These are phyloP conservation scores for Metroxylon sagu DNA, from an alignment of 176 grass and related monocot species.

Conservation along the genomic window DNA sequence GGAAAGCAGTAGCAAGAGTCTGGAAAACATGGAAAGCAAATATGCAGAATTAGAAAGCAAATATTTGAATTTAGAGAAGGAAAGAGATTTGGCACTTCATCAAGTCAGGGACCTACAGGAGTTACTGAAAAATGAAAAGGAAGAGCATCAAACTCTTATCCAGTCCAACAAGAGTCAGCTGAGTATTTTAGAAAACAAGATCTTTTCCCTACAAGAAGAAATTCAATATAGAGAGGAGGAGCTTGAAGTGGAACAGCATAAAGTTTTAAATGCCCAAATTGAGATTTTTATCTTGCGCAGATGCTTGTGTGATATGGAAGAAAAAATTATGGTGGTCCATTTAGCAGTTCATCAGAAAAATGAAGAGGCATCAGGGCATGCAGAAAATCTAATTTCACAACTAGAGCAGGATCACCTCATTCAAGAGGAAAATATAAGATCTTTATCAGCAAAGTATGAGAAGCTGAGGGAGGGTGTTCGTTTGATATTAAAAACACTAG, in stretches of 20 bases:
- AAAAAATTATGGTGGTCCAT: conserved; percentile 40
- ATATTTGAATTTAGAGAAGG: conserved; percentile 53
- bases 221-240: conserved; percentile 32
- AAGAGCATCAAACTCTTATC: conserved; percentile 31
- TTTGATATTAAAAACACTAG: conserved; percentile 55
- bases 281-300: conserved; percentile 64
- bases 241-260: conserved; percentile 55
- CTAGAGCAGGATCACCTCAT: conserved; percentile 16
- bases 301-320: conserved; percentile 59
- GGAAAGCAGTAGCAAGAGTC: conserved; percentile 52
- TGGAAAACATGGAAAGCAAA: conserved; percentile 54
- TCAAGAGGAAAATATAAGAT: conserved; percentile 30
- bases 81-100: conserved; percentile 33
- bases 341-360: conserved; percentile 27
- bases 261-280: conserved; percentile 44
- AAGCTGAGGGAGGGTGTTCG: conserved; percentile 49
- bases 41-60: conserved; percentile 62
- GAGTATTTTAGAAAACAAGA: conserved; percentile 18
- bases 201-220: conserved; percentile 44
- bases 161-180: conserved; percentile 29
- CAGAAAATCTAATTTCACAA: neutral
- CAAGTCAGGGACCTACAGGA: conserved; percentile 42
- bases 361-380: conserved; percentile 3
- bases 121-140: conserved; percentile 48
- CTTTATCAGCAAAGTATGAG: conserved; percentile 37